phyloP scores from a whole-genome alignment of 805 yeast species.

The Pichia deserticola region DNA sequence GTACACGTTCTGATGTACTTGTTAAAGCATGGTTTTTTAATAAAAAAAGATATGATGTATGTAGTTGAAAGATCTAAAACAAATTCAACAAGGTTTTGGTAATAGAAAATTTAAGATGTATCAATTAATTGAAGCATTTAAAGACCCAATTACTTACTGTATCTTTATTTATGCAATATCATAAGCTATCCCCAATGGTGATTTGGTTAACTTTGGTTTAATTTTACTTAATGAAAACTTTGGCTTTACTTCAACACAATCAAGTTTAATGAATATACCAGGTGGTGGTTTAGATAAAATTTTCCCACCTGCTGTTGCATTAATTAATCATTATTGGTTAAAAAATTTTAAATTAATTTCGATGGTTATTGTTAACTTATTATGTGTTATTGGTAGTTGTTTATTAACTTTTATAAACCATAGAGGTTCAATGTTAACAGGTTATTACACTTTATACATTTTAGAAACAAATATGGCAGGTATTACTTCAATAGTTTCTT shows the following conservation, averaged over 20 bases:
- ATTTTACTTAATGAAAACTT: conserved; percentile 18
- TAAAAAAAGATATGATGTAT: conserved; percentile 30
- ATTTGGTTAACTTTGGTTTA: conserved; percentile 23
- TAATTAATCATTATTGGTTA: not conserved
- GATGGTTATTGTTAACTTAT: conserved; percentile 3
- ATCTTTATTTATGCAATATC: conserved; percentile 18
- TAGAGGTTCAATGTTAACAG: conserved; percentile 4
- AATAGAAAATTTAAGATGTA: conserved; percentile 33
- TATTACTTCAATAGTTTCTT: conserved; percentile 14
- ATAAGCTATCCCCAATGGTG: conserved; percentile 27
- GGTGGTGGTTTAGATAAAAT: conserved; percentile 17
- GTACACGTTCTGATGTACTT: conserved; percentile 32
- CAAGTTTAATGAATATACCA: conserved; percentile 11
- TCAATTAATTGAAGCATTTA: conserved; percentile 46
- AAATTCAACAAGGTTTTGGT: conserved; percentile 31
- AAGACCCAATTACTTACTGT: conserved; percentile 14
- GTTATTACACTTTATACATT: conserved; percentile 6
- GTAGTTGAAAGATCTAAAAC: conserved; percentile 25
- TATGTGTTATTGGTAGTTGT: conserved; percentile 4
- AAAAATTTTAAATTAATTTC: conserved; percentile 6
- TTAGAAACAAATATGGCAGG: conserved; percentile 15
- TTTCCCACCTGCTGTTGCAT: conserved; percentile 4
- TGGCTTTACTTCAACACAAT: conserved; percentile 12
- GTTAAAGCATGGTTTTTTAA: conserved; percentile 28
- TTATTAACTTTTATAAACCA: conserved; percentile 3